A percentile compares a stretch with the other conserved stretches of the same genome.
These are phyloP conservation scores for Microthlaspi erraticum DNA, from an alignment of 345 rosid species.

Conservation along the genomic window DNA sequence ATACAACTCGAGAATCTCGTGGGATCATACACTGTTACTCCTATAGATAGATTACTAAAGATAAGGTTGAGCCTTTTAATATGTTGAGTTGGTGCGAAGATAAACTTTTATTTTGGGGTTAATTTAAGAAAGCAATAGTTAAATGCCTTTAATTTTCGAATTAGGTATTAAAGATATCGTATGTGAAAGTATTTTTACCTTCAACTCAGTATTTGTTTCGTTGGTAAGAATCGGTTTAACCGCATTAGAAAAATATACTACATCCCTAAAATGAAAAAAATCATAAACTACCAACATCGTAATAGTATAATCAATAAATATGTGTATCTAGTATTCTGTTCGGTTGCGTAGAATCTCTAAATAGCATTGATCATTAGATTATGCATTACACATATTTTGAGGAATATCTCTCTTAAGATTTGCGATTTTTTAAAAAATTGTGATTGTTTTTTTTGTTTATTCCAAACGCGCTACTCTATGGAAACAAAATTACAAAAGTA, in stretches of 20 bases:
- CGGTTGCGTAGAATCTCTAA: background rate
- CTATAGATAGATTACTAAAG: background rate
- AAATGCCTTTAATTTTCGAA: background rate
- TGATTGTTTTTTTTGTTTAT: background rate
- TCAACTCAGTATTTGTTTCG: background rate
- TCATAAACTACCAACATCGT: no score
- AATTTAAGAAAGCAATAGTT: background rate
- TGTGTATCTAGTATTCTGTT: background rate
- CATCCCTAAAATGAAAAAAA: no score
- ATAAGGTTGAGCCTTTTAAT: no score
- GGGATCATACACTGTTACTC: background rate
- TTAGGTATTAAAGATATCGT: no score
- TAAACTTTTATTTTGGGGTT: background rate
- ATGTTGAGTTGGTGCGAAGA: background rate
- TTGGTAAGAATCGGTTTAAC: no score
- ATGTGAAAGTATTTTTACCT: background rate
- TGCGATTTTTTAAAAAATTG: background rate
- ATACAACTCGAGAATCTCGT: slow-evolving; percentile 1
- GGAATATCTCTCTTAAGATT: slow-evolving; percentile 31
- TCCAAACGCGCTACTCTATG: background rate
- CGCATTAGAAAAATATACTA: no score
- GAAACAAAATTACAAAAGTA: no score
- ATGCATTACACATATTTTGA: background rate
- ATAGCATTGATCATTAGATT: background rate
- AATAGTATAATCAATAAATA: no score